Base-by-base conservation (phyloP, 2,329 filamentous ascomycete species). In the Ophiostoma novo-ulmi region DNA sequence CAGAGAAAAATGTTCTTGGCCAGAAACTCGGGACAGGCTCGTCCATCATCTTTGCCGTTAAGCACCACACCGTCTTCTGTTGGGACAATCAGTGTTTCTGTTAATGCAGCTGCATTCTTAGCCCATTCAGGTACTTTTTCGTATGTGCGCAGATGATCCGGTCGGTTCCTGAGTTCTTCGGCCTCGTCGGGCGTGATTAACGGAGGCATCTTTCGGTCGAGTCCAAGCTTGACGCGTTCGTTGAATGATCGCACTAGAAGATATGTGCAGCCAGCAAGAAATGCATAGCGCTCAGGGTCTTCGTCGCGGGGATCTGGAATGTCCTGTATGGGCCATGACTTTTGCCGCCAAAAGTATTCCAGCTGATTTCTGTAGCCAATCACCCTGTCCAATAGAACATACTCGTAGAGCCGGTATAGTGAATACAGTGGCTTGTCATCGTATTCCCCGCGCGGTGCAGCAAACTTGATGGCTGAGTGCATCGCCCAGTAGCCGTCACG, bases 231-330 rank as follows among this genome's bases (percentile, higher is more conserved):
- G 38, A 70, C 31, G 13, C 70, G 66, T 26, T 63, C 36, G 7
- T 71, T 71, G 52, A 70, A 71, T 4, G 70, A 70, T 17, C 65
- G 63, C 11, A 71, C 65, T 2, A 71, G 63, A 36, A 71, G 13
- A 58, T n/a, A 70, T 17, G 70, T 68, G 36, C 70, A 71, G 36
- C 63, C 63, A 11, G 70, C 70, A 11, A 71, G 68, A 39, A 71
- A 69, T 10, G 70, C 70, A 35, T 70, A 71, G 1, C 70, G 63
- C 64, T 63, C 70, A 3, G 68, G 52, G 68, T 71, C 52, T 10
- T 71, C 70, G 64, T 71, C 70, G 0, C 39, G n/a, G 8, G 70
- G 70, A n/a, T 71, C 70, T 6, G 68, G 68, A 22, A 71, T 71
- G 26, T 71, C 70, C 11, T 39, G 68, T 39, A 71, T 14, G 2